Conservation (phyloP, 2,329 filamentous ascomycete species). For the Atkinsonella texensis region DNA sequence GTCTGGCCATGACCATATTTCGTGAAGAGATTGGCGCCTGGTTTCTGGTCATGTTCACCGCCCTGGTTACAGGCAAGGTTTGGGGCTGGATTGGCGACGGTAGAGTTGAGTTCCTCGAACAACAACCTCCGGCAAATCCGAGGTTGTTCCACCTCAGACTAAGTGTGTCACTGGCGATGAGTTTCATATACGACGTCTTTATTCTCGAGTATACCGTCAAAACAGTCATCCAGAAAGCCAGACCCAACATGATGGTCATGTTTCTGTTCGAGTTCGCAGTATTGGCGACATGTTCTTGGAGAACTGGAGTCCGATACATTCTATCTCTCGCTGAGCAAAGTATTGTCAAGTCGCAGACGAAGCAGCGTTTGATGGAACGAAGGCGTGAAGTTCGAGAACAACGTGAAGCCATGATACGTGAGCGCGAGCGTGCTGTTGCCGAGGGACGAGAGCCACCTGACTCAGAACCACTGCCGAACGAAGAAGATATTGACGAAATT, state of each 20-base stretch:
- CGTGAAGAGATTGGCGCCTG: conserved; percentile 87
- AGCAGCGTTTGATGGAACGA: conserved; percentile 53
- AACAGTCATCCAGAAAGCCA: conserved; percentile 73
- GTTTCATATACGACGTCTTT: conserved; percentile 65
- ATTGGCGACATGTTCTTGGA: conserved; percentile 64
- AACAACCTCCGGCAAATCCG: conserved; percentile 85
- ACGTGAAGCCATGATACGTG: conserved; percentile 38
- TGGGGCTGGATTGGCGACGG: conserved; percentile 99
- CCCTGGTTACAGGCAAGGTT: conserved; percentile 83
- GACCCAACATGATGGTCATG: conserved; percentile 99
- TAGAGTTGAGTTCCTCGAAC: conserved; percentile 84
- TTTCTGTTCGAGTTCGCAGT: conserved; percentile 97
- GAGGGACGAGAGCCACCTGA: conserved; percentile 46
- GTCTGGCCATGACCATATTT: conserved; percentile 96
- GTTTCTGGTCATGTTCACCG: conserved; percentile 94
- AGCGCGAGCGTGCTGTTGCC: conserved; percentile 34
- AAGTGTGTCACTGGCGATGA: conserved; percentile 64
- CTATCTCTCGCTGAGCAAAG: conserved; percentile 67
- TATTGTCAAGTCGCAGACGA: conserved; percentile 64
- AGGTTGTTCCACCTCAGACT: conserved; percentile 77
- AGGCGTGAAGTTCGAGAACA: conserved; percentile 54
- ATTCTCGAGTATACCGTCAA: conserved; percentile 73
- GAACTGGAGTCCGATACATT: conserved; percentile 66
- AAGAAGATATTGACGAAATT: conserved; percentile 78
- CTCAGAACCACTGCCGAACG: conserved; percentile 43